Conservation (phyloP, 805 yeast genomes). For the Candida germanica region DNA sequence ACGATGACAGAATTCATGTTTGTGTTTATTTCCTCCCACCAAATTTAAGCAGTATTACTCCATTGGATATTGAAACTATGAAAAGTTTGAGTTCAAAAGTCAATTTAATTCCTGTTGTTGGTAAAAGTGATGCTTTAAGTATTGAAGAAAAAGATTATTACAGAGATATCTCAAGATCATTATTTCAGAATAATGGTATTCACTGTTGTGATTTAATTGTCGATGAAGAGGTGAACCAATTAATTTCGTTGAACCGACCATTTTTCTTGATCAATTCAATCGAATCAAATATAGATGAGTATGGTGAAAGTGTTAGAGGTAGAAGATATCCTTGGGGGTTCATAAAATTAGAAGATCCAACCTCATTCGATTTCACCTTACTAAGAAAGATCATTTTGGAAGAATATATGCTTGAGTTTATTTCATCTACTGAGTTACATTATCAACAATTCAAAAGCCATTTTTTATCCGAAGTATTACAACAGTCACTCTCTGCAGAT, state of each 20-base stretch:
- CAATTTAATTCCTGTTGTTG: constrained; percentile 38
- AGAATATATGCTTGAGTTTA: constrained; percentile 73
- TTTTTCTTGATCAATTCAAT: constrained; percentile 71
- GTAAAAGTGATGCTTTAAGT: constrained; percentile 35
- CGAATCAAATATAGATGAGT: constrained; percentile 21
- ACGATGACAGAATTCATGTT: constrained; percentile 75
- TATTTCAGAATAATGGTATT: constrained; percentile 24
- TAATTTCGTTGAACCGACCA: constrained; percentile 51
- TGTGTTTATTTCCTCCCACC: constrained; percentile 83
- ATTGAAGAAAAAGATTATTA: constrained; percentile 22
- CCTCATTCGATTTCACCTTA: constrained; percentile 71
- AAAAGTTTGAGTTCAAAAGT: constrained; percentile 29
- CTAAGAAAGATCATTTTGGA: constrained; percentile 65
- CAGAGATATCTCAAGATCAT: constrained; percentile 22
- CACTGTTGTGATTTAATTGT: constrained; percentile 29
- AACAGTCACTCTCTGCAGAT: background rate
- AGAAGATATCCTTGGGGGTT: constrained; percentile 81
- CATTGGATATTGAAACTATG: constrained; percentile 37
- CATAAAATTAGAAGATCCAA: constrained; percentile 75
- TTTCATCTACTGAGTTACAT: constrained; percentile 71
- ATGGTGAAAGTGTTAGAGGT: constrained; percentile 56
- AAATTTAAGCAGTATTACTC: constrained; percentile 47
- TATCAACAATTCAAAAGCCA: constrained; percentile 54
- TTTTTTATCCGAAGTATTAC: background rate
- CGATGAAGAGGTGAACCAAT: constrained; percentile 28